These are phyloP conservation scores for Emergomyces pasteurianus DNA, from an alignment of 2,329 filamentous ascomycete genomes.

Conservation along the genomic window DNA sequence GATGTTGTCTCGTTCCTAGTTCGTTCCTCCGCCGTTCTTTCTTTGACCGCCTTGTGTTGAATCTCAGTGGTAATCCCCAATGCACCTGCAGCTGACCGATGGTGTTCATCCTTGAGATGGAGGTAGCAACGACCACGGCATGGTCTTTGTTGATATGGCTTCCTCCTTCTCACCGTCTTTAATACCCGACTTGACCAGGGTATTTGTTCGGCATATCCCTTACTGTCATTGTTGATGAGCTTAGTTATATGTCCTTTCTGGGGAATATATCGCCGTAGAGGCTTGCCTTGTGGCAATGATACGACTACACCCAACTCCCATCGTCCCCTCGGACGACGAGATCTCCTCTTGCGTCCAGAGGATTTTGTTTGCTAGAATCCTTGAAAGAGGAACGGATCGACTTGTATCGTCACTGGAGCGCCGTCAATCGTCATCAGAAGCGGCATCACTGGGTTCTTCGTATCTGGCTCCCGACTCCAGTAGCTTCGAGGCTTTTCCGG, in stretches of 20 bases:
- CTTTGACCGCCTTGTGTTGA: not conserved
- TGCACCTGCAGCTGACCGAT: not conserved
- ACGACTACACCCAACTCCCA: slow-evolving; percentile 12
- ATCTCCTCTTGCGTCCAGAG: slow-evolving; percentile 3
- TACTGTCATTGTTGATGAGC: not conserved
- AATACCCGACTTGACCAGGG: not conserved
- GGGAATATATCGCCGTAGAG: not conserved
- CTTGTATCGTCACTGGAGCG: not conserved
- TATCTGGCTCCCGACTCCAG: not conserved
- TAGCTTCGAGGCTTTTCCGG: not conserved
- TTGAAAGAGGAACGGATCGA: not conserved
- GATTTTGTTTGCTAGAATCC: slow-evolving; percentile 1
- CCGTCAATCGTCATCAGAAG: slow-evolving; percentile 3
- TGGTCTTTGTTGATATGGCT: not conserved
- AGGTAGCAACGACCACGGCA: not conserved
- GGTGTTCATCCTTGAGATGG: not conserved
- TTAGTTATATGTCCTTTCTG: not conserved
- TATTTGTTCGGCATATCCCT: not conserved
- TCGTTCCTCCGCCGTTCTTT: not conserved
- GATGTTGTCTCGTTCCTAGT: not conserved
- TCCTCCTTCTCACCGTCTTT: no score
- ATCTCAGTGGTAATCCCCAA: not conserved
- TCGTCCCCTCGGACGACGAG: slow-evolving; percentile 10
- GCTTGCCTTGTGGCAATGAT: slow-evolving; percentile 8
- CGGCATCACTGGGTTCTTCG: not conserved